Base-by-base conservation (phyloP, 108 stramenopile genomes). In the Cyclotella cryptica region DNA sequence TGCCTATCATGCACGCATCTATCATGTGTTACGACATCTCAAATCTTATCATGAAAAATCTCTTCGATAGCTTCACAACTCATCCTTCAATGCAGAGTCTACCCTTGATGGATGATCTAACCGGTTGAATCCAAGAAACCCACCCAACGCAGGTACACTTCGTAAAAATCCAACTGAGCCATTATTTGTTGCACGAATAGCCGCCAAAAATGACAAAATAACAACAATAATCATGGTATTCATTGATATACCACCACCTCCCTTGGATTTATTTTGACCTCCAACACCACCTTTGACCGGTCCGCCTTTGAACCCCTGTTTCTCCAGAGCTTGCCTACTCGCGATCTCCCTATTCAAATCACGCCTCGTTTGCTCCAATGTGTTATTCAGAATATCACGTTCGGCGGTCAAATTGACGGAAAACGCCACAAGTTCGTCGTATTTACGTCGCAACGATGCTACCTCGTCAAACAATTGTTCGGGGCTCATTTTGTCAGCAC, bases 391-490 rank as follows among this genome's bases (percentile, higher is more conserved):
- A 83, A 95, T 91, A 75, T 98, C 97, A 27, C 97, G 85, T 68
- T 98, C 96, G 14, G 96, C 95, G 15, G 97, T 98, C 77, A 98
- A 78, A 55, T 95, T 96, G 27, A 98, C 96, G 44, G 88, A 91
- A 77, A 96, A 98, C 39, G 87, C 79, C 15, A 98, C 94, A 43
- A 98, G 85, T 68, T 98, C 97, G 73, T 98, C 95, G 66, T 98
- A 98, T 78, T 98, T 96, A 55, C 93, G 88, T 29, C 95, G 90
- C 61, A 98, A 78, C 41, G 81, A 84, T 21, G 85, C 59, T 42
- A 94, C 80, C 71, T 95, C 94, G 2, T 84, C 77, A 15, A 83
- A 80, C 73, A 92, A 43, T 84, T 94, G 93, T 49, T 94, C 89
- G 10, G 87, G 86, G 28, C 87, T 85, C 93, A 96, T 93, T 28